Conservation (phyloP, 805 yeast genomes). For the Ogataea populi-albae region DNA sequence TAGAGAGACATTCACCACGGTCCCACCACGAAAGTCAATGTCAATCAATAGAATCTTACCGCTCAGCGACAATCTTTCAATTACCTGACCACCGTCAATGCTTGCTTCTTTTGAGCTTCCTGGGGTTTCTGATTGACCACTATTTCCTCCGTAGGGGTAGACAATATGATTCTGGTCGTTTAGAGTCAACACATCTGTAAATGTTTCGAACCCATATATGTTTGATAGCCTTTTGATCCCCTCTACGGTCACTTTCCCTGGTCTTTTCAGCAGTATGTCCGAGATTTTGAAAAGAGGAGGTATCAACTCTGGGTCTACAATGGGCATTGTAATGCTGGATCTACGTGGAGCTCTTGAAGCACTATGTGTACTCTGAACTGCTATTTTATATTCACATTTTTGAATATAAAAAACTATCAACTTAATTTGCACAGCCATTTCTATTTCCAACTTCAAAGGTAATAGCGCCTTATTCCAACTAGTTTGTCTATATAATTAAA, state of each 20-base stretch:
- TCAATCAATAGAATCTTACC: conserved; percentile 37
- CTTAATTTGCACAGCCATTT: too few species aligned
- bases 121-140: conserved; percentile 21
- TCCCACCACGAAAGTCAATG: conserved; percentile 31
- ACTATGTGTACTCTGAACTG: too few species aligned
- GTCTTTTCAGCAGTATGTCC: conserved; percentile 33
- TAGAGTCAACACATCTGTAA: conserved; percentile 31
- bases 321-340: conserved; percentile 28
- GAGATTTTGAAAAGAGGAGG: conserved; percentile 33
- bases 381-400: too few species aligned
- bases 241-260: conserved; percentile 33
- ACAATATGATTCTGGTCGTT: conserved; percentile 38
- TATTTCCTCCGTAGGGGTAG: conserved; percentile 10
- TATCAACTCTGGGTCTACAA: conserved; percentile 34
- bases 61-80: conserved; percentile 32
- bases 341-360: too few species aligned
- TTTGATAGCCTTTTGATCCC: conserved; percentile 34
- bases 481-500: too few species aligned
- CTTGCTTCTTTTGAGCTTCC: conserved; percentile 3
- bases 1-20: conserved; percentile 29
- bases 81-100: conserved; percentile 6
- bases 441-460: too few species aligned
- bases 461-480: too few species aligned
- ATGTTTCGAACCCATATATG: conserved; percentile 38
- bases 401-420: too few species aligned